Conservation (phyloP, 2,329 filamentous ascomycete species). For the Beauveria rudraprayagi region DNA sequence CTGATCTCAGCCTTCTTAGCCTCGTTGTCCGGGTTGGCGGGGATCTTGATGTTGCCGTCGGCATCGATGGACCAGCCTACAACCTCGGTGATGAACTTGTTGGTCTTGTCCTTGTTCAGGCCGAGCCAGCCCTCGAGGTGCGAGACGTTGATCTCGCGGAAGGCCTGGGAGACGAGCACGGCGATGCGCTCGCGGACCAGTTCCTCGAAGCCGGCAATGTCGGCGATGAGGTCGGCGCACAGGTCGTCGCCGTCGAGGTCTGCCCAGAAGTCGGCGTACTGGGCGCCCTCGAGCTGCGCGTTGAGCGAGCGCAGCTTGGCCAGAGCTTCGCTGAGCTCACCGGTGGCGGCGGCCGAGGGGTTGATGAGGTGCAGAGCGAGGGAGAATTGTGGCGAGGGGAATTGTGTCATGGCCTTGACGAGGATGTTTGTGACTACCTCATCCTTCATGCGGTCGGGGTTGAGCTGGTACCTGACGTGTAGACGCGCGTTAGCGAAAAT, state of each 20-base stretch:
- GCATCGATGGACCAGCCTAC: conserved; percentile 78
- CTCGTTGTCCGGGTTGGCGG: conserved; percentile 94
- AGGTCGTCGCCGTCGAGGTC: conserved; percentile 89
- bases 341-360: conserved; percentile 57
- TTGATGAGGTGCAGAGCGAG: conserved; percentile 91
- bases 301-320: conserved; percentile 79
- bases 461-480: conserved; percentile 84
- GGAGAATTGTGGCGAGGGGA: conserved; percentile 91
- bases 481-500: not conserved
- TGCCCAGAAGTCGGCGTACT: conserved; percentile 89
- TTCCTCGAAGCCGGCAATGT: conserved; percentile 93
- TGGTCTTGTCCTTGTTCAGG: conserved; percentile 56
- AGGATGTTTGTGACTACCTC: conserved; percentile 98
- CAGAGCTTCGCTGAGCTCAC: conserved; percentile 82
- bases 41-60: conserved; percentile 61
- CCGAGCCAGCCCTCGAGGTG: conserved; percentile 72
- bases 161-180: conserved; percentile 73
- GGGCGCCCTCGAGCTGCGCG: conserved; percentile 78
- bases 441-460: conserved; percentile 93
- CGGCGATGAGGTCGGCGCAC: conserved; percentile 90
- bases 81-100: conserved; percentile 75
- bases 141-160: conserved; percentile 60
- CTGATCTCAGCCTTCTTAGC: conserved; percentile 91
- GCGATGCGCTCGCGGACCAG: conserved; percentile 85
- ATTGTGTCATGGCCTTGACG: conserved; percentile 94